Base-by-base conservation (phyloP, 768 basidiomycete species). In the Naganishia vishniacii region DNA sequence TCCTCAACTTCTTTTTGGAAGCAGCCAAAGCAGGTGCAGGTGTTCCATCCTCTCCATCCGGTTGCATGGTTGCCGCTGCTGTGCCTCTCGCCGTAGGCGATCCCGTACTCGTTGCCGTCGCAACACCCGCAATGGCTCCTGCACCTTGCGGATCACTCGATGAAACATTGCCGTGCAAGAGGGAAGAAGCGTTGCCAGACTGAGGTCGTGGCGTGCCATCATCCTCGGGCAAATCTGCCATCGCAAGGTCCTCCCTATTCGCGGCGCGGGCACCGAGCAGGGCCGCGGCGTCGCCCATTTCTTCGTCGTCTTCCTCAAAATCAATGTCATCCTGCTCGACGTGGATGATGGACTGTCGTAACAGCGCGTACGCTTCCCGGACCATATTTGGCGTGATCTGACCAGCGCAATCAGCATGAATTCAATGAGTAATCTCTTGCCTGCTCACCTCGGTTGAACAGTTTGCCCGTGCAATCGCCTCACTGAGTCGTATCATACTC, bases 261-360 rank as follows among this genome's bases (percentile, higher is more conserved):
- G 69, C 82, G 77, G 70, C 73, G 56, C 76, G 75, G 23, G 70
- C 72, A 9, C 73, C 72, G 32, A 73, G 72, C 67, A 80, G 76
- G 23, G 83, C 82, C 28, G 83, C 83, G 62, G 84, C 81, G 64
- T 85, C 84, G 37, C 81, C 83, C 20, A 81, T 82, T 26, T 88
- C 87, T 20, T 84, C 83, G 65, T 84, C 84, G 67, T 83, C 81
- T n/a, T 78, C 77, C 59, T 78, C 95, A 76, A 98, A 89, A 74
- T 95, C 91, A 72, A 99, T 86, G 71, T 98, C 94, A 73, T 99
- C 95, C 76, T 98, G 92, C 74, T 99, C 95, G 65, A 99, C 93
- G 72, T 98, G 95, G 71, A 99, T 97, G 78, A 99, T 99, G 1
- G 95, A 98, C 72, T 95, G 93, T 26, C 89, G 85, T 13, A 99